Evolutionary conservation across 2,329 filamentous ascomycete genomes (phyloP), one percentile per base, ranked within the genome.

Genomic region (Blastomyces percursus): DNA sequence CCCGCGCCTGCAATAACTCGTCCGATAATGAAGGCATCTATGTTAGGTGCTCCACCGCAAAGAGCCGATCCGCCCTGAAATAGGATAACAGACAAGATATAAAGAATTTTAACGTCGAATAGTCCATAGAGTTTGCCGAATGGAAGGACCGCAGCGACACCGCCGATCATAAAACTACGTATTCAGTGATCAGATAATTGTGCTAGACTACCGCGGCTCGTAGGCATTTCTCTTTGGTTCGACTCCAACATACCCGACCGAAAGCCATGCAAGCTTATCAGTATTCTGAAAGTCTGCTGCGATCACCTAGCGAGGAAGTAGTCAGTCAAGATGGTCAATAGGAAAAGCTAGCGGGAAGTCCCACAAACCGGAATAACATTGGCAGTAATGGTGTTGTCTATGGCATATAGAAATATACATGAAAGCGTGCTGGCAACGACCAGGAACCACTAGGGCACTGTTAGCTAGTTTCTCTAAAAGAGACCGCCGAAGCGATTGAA

Each of bases 1-100:
- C 75, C 71, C 40, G 68, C 62, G 5, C 75, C 75, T 46, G 70
- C 70, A 40, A 75, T 66, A 16, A 70, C 74, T 51, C 75, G 71
- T 7, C 74, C 75, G 2, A 74, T 64, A 63, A 84, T 83, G n/a
- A 83, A 67, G 27, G 77, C 77, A 63, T 77, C 68, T 71, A 80
- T 79, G 38, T 65, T 75, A 0, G 76, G 76, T 0, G 79, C 77
- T 0, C 70, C 78, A 46, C 79, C 80, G 62, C 79, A 81, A 1
- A 80, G 59, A 0, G 77, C 71, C 63, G 61, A 66, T 0, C 73
- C 74, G 32, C 61, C 66, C 52, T 72, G 68, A 59, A 76, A 75
- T 8, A 74, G 21, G 19, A 71, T 9, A 14, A 72, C 61, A 7
- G 64, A 66, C 6, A 60, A 40, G 14, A 78, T 66, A 61, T 71